A percentile compares a stretch with the other conserved stretches of the same genome.
These are phyloP conservation scores for Metarhizium brunneum DNA, from an alignment of 2,329 filamentous ascomycete genomes.

Conservation along the genomic window DNA sequence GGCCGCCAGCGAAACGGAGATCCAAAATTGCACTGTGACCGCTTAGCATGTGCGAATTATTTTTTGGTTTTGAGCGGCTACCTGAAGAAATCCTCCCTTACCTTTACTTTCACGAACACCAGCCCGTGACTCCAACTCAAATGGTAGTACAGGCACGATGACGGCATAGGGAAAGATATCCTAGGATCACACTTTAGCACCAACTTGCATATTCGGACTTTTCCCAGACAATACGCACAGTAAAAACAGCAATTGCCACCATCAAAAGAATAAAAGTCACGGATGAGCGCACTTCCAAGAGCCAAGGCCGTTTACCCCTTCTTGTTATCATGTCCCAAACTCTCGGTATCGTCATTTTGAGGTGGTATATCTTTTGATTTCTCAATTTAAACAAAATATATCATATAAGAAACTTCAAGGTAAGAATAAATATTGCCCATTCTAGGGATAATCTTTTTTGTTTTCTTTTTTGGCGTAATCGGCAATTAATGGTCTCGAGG, in stretches of 20 bases:
- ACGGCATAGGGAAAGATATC: slow-evolving; percentile 26
- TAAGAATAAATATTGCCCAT: too few species aligned
- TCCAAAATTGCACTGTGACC: slow-evolving; percentile 22
- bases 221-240: slow-evolving; percentile 11
- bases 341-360: slow-evolving; percentile 10
- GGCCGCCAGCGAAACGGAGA: slow-evolving; percentile 25
- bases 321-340: slow-evolving; percentile 8
- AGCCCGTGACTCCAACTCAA: slow-evolving; percentile 17
- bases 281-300: slow-evolving; percentile 22
- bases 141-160: slow-evolving; percentile 24
- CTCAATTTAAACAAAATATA: neutral
- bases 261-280: slow-evolving; percentile 22
- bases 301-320: slow-evolving; percentile 15
- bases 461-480: too few species aligned
- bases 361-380: neutral
- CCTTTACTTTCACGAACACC: slow-evolving; percentile 14
- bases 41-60: neutral
- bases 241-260: slow-evolving; percentile 24
- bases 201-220: neutral
- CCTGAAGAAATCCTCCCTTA: neutral
- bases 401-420: neutral
- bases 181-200: slow-evolving; percentile 8
- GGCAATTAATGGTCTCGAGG: too few species aligned
- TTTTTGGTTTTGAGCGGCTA: too few species aligned
- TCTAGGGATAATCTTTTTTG: too few species aligned